Conservation (phyloP, 1,284 basidiomycete genomes). For the Laetiporus sulphureus region DNA sequence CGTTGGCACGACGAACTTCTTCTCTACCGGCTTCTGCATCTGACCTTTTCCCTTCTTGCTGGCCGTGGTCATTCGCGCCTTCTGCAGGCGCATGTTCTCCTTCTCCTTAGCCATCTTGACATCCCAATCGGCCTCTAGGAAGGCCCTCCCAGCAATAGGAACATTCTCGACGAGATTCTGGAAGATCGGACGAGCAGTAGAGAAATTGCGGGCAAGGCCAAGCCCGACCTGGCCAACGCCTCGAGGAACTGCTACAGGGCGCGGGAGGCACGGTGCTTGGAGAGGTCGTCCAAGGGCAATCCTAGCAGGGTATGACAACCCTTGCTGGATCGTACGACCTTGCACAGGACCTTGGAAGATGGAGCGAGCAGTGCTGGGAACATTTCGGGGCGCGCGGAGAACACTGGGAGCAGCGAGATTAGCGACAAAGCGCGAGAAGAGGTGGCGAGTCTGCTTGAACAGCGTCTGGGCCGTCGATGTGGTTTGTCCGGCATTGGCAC, state of each 20-base stretch:
- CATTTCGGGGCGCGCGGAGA: conserved; percentile 27
- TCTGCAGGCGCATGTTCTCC: conserved; percentile 28
- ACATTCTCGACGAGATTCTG: conserved; percentile 72
- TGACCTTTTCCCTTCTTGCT: conserved; percentile 24
- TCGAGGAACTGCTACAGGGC: conserved; percentile 41
- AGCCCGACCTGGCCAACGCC: conserved; percentile 60
- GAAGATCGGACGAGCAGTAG: conserved; percentile 64
- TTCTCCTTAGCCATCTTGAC: conserved; percentile 41
- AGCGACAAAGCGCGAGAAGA: conserved; percentile 49
- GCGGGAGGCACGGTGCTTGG: conserved; percentile 44
- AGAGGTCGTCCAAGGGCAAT: conserved; percentile 39
- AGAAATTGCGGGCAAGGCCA: conserved; percentile 66
- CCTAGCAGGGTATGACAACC: conserved; percentile 40
- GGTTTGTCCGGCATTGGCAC: conserved; percentile 21
- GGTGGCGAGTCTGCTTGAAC: conserved; percentile 44
- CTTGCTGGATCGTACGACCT: conserved; percentile 30
- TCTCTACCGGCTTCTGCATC: conserved; percentile 18
- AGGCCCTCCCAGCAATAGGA: conserved; percentile 57
- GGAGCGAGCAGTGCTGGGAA: conserved; percentile 29
- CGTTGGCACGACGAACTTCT: conserved; percentile 11
- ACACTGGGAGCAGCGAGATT: conserved; percentile 53
- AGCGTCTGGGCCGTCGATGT: conserved; percentile 39
- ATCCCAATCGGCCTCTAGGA: conserved; percentile 68
- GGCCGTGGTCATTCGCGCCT: conserved; percentile 15
- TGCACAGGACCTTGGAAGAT: conserved; percentile 29